Evolutionary conservation across 495 filamentous ascomycete genomes (phyloP).

Genomic region (Hypoxylon fragiforme): DNA sequence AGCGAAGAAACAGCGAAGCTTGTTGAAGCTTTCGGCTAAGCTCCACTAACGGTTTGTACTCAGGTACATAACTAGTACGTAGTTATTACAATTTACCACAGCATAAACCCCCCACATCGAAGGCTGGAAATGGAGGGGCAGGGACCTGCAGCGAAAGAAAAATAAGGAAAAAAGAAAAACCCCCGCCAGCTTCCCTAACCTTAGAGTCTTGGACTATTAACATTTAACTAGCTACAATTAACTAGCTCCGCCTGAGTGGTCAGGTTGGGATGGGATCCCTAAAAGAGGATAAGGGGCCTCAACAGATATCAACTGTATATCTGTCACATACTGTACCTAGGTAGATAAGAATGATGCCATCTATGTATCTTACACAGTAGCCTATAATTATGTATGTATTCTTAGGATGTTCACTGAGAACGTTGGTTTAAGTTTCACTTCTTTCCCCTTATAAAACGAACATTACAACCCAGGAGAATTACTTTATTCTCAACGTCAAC

Average conservation of each 20-base stretch:
- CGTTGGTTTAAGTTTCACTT: too few species aligned
- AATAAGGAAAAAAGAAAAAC: too few species aligned
- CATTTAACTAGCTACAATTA: not conserved
- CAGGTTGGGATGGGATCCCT: not conserved
- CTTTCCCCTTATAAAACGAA: too few species aligned
- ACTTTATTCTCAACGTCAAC: too few species aligned
- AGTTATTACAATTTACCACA: not conserved
- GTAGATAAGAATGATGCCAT: not conserved
- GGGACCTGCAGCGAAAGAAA: conserved; percentile 1
- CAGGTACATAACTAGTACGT: too few species aligned
- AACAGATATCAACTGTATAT: not conserved
- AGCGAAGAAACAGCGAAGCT: conserved; percentile 26
- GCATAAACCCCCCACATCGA: not conserved
- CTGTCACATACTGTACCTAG: not conserved
- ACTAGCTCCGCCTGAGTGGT: not conserved
- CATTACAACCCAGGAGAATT: too few species aligned
- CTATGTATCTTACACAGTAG: too few species aligned
- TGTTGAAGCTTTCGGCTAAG: conserved; percentile 36
- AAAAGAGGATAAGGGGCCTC: not conserved
- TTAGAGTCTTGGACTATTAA: too few species aligned
- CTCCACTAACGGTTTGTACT: conserved; percentile 7
- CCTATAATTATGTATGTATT: too few species aligned
- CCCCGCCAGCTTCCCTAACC: conserved; percentile 11
- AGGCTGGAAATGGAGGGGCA: conserved; percentile 22
- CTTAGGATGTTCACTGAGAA: too few species aligned